phyloP scores from a whole-genome alignment of 495 filamentous ascomycete genomes.

The Hyaloscypha finlandica region DNA sequence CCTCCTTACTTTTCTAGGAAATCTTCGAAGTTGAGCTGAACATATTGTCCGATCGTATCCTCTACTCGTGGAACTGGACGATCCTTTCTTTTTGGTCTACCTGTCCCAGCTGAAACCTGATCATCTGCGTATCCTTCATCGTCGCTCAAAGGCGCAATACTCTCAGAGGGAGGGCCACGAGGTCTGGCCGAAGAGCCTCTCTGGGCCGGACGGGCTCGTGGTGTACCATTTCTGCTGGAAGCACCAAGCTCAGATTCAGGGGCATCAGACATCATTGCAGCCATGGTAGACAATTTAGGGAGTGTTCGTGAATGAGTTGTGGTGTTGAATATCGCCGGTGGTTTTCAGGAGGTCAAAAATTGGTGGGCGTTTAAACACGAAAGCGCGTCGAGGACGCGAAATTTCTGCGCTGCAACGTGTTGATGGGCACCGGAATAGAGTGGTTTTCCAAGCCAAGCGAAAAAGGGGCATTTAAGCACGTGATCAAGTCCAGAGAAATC shows the following conservation, averaged over 20 bases:
- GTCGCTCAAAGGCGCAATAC: slow-evolving; percentile 62
- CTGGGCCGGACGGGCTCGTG: slow-evolving; percentile 24
- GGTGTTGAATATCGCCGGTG: slow-evolving; percentile 23
- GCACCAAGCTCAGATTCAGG: slow-evolving; percentile 23
- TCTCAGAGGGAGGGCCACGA: slow-evolving; percentile 66
- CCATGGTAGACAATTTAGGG: slow-evolving; percentile 16
- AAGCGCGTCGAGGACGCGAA: slow-evolving; percentile 20
- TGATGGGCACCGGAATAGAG: slow-evolving; percentile 27
- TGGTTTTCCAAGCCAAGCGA: slow-evolving; percentile 16
- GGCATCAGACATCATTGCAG: slow-evolving; percentile 33
- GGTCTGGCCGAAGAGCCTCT: slow-evolving; percentile 60
- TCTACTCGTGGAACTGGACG: slow-evolving; percentile 78
- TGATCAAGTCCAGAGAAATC: neutral
- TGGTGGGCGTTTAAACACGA: slow-evolving; percentile 16
- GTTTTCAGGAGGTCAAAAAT: slow-evolving; percentile 15
- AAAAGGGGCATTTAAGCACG: neutral
- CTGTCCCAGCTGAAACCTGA: slow-evolving; percentile 53
- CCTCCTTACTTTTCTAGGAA: slow-evolving; percentile 77
- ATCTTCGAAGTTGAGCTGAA: slow-evolving; percentile 82
- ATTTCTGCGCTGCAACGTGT: slow-evolving; percentile 18
- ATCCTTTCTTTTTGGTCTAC: slow-evolving; percentile 59
- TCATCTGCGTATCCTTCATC: slow-evolving; percentile 64
- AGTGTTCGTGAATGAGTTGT: slow-evolving; percentile 7
- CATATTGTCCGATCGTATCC: slow-evolving; percentile 81
- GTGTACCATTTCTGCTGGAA: slow-evolving; percentile 28